Base-by-base conservation (phyloP, 2,329 filamentous ascomycete species). In the Rhynchosporium secalis region DNA sequence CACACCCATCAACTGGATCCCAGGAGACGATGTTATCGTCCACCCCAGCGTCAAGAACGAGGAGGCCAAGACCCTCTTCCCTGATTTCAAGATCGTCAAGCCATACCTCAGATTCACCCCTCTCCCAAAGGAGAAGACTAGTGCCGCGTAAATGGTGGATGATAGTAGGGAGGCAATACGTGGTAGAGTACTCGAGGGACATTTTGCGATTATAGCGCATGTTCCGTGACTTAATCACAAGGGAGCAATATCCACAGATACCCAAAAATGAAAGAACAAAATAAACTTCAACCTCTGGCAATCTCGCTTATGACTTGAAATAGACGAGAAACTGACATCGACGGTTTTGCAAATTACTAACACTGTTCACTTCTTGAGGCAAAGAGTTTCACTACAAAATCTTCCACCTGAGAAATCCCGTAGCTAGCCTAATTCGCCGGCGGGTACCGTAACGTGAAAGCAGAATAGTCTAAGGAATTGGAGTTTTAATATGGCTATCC, bases 11-110 rank as follows among this genome's bases (percentile, higher is more conserved):
- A 90, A 96, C 82, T 96, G 92, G 92, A 81, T 88, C 45, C 87
- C 86, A 49, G 92, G 92, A 60, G 89, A 96, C 73, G 92, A 97
- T 75, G 93, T 96, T 70, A 96, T 97, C 74, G 90, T 97, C 66
- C 91, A 92, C 74, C 91, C 92, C 52, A 82, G 81, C 65, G 86
- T 96, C 75, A 89, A 86, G 76, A 92, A 91, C 66, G 90, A 91
- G 76, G 88, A 95, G 79, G 93, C 92, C 74, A 88, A 88, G 83
- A 86, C 89, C 79, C 87, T 96, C 74, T 96, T 96, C 83, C 91
- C 91, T 66, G 83, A 94, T 67, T 84, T 87, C 78, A 81, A 82
- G 73, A 82, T 83, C 68, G 83, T 88, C 76, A 88, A 88, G 82
- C 85, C 85, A 61, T 89, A 93, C 78, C 81, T 93, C 74, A 83